These are phyloP conservation scores for Anisodus tanguticus DNA, from an alignment of 257 asterid genomes.

Conservation along the genomic window DNA sequence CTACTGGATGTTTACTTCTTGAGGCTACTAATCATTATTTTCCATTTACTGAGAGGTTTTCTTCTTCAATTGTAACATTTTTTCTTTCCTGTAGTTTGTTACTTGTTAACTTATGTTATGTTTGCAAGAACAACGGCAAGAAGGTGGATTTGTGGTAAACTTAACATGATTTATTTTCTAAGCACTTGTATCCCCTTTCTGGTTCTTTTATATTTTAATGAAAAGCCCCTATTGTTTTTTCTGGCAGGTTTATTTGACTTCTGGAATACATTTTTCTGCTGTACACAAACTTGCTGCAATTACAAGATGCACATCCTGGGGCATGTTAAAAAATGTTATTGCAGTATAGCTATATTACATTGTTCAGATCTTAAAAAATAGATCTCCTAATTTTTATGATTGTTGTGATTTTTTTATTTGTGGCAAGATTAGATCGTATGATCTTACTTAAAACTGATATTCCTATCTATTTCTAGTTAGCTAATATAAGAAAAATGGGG, in stretches of 20 bases:
- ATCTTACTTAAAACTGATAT: too few species aligned
- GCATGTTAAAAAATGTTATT: not conserved
- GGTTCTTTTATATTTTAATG: not conserved
- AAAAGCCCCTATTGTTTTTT: not conserved
- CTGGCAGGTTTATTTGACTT: not conserved
- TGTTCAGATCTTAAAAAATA: not conserved
- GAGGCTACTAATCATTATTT: not conserved
- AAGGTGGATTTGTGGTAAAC: not conserved
- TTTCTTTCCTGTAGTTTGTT: not conserved
- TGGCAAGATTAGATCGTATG: too few species aligned
- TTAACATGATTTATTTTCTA: not conserved
- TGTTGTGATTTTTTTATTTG: too few species aligned
- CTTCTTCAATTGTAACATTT: slow-evolving; percentile 6
- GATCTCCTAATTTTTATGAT: too few species aligned
- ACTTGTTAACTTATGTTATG: not conserved
- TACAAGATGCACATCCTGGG: not conserved
- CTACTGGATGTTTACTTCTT: not conserved
- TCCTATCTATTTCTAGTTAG: too few species aligned
- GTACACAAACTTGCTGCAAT: not conserved
- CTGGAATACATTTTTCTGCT: not conserved
- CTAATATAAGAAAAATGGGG: too few species aligned
- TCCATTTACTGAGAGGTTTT: not conserved
- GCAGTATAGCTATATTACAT: not conserved
- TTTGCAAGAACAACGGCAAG: not conserved
- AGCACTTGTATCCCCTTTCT: not conserved